A percentile compares a stretch with the other conserved stretches of the same genome.
phyloP scores from a whole-genome alignment of 176 grass and related monocot species.

The Aegilops umbellulata region DNA sequence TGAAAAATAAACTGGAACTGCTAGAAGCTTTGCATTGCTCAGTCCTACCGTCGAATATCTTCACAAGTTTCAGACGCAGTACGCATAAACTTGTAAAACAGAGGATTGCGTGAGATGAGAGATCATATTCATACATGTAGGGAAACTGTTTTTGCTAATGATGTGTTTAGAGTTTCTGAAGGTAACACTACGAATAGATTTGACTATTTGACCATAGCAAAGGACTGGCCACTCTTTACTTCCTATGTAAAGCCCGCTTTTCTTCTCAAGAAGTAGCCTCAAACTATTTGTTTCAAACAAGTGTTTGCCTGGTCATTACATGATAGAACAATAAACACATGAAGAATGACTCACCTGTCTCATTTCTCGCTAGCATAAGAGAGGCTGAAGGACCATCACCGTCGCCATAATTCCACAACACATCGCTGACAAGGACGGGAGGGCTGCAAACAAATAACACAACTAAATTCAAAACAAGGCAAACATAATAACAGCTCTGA shows the following conservation, averaged over 20 bases:
- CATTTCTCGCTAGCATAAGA: slow-evolving; percentile 50
- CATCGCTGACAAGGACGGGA: slow-evolving; percentile 83
- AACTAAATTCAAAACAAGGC: slow-evolving; percentile 24
- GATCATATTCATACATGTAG: slow-evolving; percentile 5
- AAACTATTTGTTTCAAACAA: neutral
- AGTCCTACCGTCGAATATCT: neutral
- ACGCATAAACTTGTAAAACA: neutral
- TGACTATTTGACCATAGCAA: neutral
- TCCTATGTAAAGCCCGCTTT: neutral
- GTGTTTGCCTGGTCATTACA: neutral
- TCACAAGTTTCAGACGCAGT: neutral
- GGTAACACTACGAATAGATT: neutral
- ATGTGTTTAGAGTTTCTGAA: neutral
- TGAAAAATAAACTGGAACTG: neutral
- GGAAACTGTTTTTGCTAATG: neutral
- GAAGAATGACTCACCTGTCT: slow-evolving; percentile 36
- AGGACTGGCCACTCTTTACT: neutral
- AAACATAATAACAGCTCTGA: neutral
- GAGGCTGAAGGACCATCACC: slow-evolving; percentile 42
- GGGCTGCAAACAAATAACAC: slow-evolving; percentile 56
- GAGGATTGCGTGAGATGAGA: neutral
- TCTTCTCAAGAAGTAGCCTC: neutral
- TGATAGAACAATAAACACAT: slow-evolving; percentile 7
- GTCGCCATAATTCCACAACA: slow-evolving; percentile 62
- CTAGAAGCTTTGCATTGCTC: neutral